Conservation (phyloP, 140 eudicot genomes). For the Bidens hawaiensis region DNA sequence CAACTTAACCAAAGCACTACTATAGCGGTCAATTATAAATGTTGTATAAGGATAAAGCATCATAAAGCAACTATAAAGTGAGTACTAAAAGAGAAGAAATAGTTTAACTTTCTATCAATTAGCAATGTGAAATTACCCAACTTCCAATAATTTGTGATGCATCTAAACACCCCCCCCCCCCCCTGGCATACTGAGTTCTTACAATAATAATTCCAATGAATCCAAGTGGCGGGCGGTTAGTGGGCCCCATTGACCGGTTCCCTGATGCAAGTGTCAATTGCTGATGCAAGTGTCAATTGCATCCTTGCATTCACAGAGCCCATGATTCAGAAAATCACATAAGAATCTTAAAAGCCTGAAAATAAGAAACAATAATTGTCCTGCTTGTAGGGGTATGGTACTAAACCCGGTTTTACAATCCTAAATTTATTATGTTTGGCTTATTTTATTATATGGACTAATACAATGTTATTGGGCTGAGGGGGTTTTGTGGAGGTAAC, state of each 20-base stretch:
- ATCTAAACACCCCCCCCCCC: not conserved
- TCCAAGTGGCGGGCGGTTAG: too few species aligned
- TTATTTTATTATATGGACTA: too few species aligned
- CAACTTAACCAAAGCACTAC: not conserved
- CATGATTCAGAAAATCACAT: not conserved
- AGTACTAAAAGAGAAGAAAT: not conserved
- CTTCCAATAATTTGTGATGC: not conserved
- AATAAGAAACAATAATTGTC: not conserved
- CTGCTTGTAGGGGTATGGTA: too few species aligned
- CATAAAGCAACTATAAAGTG: conserved; percentile 5
- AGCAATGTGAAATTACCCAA: not conserved
- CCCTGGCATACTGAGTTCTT: too few species aligned
- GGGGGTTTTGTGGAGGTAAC: too few species aligned
- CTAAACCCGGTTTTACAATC: too few species aligned
- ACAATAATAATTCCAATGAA: too few species aligned
- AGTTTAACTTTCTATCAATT: not conserved
- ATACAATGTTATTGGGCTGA: too few species aligned
- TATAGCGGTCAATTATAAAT: not conserved
- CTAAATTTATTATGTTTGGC: too few species aligned
- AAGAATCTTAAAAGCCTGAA: not conserved
- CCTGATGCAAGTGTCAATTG: not conserved
- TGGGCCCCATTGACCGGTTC: not conserved
- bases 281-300: too few species aligned
- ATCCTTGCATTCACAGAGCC: not conserved
- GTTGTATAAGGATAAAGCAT: not conserved